These are phyloP conservation scores for Xerocomus cyaneibrunnescens DNA, from an alignment of 1,284 basidiomycete species.

Conservation along the genomic window DNA sequence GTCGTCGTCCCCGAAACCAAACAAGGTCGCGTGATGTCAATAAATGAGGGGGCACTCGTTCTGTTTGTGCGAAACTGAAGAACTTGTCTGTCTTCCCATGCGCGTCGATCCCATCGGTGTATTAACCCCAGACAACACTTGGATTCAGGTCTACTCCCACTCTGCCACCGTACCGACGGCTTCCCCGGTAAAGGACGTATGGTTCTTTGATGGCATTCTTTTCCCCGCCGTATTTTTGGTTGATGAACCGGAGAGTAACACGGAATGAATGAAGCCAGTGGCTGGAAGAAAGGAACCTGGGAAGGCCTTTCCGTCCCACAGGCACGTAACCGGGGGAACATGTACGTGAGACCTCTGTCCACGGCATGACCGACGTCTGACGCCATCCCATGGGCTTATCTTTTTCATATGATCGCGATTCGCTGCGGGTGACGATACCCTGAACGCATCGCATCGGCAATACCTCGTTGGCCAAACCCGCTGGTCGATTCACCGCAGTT, in stretches of 20 bases:
- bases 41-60: conserved; percentile 10
- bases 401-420: conserved; percentile 7
- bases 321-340: conserved; percentile 21
- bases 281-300: neutral
- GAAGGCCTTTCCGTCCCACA: conserved; percentile 7
- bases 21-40: conserved; percentile 20
- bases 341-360: conserved; percentile 8
- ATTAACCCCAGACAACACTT: conserved; percentile 6
- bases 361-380: conserved; percentile 2
- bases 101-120: conserved; percentile 19
- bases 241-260: neutral
- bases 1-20: conserved; percentile 15
- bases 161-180: neutral
- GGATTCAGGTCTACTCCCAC: neutral
- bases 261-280: neutral
- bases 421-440: conserved; percentile 3
- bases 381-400: neutral
- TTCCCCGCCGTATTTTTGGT: neutral
- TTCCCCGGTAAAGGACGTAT: neutral
- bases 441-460: neutral
- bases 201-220: neutral
- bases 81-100: conserved; percentile 2
- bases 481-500: too few relatives aligned
- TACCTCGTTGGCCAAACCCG: too few relatives aligned
- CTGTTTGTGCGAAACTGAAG: conserved; percentile 15